Evolutionary conservation across 306 rosid genomes (phyloP).

Genomic region (Rosa lucieae): DNA sequence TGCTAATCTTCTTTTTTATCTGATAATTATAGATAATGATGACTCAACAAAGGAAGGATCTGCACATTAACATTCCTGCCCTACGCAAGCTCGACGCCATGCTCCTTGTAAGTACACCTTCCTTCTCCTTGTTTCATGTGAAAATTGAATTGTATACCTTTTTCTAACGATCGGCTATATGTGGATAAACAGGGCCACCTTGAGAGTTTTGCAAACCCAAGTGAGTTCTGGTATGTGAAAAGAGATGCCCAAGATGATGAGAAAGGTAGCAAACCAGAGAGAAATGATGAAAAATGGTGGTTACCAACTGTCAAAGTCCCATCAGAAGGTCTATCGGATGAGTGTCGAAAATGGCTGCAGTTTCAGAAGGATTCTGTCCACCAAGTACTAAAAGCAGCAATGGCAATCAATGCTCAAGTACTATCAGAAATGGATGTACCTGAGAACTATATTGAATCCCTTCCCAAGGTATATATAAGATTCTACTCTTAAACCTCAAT

Average conservation of each 20-base stretch:
- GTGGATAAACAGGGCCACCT: slow-evolving; percentile 51
- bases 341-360: slow-evolving; percentile 60
- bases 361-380: slow-evolving; percentile 65
- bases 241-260: slow-evolving; percentile 49
- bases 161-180: slow-evolving; percentile 23
- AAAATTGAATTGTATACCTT: not conserved
- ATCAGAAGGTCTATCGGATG: slow-evolving; percentile 63
- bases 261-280: slow-evolving; percentile 28
- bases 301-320: slow-evolving; percentile 72
- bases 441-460: slow-evolving; percentile 83
- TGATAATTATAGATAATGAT: slow-evolving; percentile 69
- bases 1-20: not conserved
- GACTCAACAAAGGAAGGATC: slow-evolving; percentile 81
- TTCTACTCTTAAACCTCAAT: not conserved
- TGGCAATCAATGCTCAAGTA: slow-evolving; percentile 92
- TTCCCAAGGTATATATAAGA: slow-evolving; percentile 64
- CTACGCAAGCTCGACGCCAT: slow-evolving; percentile 81
- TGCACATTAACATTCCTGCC: slow-evolving; percentile 80
- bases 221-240: slow-evolving; percentile 82
- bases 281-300: slow-evolving; percentile 91
- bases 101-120: slow-evolving; percentile 66
- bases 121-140: not conserved
- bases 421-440: slow-evolving; percentile 80
- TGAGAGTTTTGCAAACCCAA: slow-evolving; percentile 58
- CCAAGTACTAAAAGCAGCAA: slow-evolving; percentile 91